Base-by-base conservation (phyloP, 2,329 filamentous ascomycete species). In the Mariannaea sp. region DNA sequence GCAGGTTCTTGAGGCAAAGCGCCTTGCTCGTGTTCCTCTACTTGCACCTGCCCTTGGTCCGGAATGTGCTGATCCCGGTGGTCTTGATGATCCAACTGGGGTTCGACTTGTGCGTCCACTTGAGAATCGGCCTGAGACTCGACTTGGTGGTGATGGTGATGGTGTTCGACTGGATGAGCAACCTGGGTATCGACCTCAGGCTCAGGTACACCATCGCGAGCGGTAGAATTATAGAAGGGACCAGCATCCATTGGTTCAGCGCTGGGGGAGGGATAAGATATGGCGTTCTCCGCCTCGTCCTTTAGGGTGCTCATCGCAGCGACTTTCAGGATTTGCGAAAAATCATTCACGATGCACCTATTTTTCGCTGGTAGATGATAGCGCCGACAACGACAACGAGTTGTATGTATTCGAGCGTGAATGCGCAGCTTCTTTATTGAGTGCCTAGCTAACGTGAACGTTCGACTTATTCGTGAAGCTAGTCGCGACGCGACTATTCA, bases 211-310 rank as follows among this genome's bases (percentile, higher is more conserved):
- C 65, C 70, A 39, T 74, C 72, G 32, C 71, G 71, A 16, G 61
- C 53, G 13, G 68, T 67, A 4, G 75, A 69, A 55, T 75, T 70
- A 60, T 80, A 79, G 61, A 79, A 79, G 2, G 76, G 68, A 7
- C 71, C 69, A 3, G 70, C 64, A 49, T 78, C 77, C 56, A 76
- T 72, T 3, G 64, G 70, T 48, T 80, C 77, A 7, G 72, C 72
- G 14, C 72, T 70, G 3, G 79, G 75, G 6, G 77, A 79, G 9
- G 78, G 75, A 58, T 80, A 81, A 30, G 73, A 73, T 32, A 75
- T 66, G 47, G 68, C 64, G 49, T 73, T 71, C n/a, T 71, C 68
- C 8, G 62, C 57, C 43, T 70, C 68, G 36, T 77, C 65, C 65
- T 72, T 66, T 50, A 64, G 65, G 30, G 68, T 60, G 43, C 67